Evolutionary conservation across 169 alveolate genomes (phyloP).

Genomic region (Cryptosporidium sp.): DNA sequence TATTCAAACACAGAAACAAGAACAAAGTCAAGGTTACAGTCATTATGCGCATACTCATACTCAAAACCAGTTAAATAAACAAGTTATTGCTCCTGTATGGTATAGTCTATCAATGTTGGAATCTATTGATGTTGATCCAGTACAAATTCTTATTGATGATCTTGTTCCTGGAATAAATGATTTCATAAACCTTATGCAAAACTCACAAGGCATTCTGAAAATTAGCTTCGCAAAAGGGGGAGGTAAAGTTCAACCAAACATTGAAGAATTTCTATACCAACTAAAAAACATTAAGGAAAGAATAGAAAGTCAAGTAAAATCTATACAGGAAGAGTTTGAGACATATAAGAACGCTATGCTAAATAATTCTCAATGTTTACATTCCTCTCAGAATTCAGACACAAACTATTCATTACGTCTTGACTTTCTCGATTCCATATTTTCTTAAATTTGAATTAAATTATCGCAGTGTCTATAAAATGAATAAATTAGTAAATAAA

Average conservation of each 20-base stretch:
- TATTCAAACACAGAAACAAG: background rate
- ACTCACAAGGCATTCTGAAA: background rate
- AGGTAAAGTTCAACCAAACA: background rate
- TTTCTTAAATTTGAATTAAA: background rate
- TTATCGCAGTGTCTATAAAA: background rate
- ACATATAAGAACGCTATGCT: background rate
- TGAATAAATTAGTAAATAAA: too few species aligned
- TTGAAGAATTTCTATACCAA: background rate
- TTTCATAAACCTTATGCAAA: background rate
- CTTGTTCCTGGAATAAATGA: constrained; percentile 11
- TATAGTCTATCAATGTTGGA: constrained; percentile 1
- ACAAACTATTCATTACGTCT: background rate
- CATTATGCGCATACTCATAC: background rate
- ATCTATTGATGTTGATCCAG: constrained; percentile 35
- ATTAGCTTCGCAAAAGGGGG: background rate
- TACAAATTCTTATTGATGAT: constrained; percentile 6
- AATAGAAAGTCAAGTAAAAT: background rate
- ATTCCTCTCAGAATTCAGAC: constrained; percentile 13
- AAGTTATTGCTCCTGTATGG: constrained; percentile 12
- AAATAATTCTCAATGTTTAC: constrained; percentile 9
- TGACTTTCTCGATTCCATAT: background rate
- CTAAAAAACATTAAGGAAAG: background rate
- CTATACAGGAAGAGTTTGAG: constrained; percentile 40
- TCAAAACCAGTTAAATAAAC: background rate
- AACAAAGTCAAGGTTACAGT: background rate